Evolutionary conservation across 2,329 filamentous ascomycete species (phyloP).

Genomic region (Apiospora phragmitis): DNA sequence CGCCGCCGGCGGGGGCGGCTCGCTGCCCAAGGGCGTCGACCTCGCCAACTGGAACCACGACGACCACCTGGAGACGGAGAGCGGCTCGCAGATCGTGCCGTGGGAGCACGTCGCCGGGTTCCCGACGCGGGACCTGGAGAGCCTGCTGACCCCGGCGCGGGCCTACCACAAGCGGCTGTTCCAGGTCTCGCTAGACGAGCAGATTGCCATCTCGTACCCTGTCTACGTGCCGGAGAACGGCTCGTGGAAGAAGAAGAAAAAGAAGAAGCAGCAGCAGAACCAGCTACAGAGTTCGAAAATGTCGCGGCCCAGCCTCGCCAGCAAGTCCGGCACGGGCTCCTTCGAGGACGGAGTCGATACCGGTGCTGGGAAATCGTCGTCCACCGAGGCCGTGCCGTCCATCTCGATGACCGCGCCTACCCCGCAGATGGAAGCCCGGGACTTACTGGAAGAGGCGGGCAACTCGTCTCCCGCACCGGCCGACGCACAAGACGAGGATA

Average conservation of each 20-base stretch:
- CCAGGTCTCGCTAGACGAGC: slow-evolving; percentile 77
- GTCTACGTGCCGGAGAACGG: slow-evolving; percentile 80
- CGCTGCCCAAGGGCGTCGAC: slow-evolving; percentile 37
- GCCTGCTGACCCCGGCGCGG: slow-evolving; percentile 72
- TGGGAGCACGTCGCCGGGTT: slow-evolving; percentile 77
- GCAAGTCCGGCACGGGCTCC: slow-evolving; percentile 19
- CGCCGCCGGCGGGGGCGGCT: slow-evolving; percentile 28
- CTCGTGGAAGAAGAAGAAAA: slow-evolving; percentile 69
- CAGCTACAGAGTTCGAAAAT: slow-evolving; percentile 14
- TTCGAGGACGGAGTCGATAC: slow-evolving; percentile 18
- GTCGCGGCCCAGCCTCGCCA: slow-evolving; percentile 29
- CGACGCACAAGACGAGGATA: slow-evolving; percentile 47
- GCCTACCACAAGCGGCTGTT: slow-evolving; percentile 81
- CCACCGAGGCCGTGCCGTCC: slow-evolving; percentile 10
- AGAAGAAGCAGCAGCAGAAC: slow-evolving; percentile 57
- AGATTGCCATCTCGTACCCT: slow-evolving; percentile 80
- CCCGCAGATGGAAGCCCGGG: slow-evolving; percentile 26
- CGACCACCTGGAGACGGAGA: slow-evolving; percentile 56
- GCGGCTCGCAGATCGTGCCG: slow-evolving; percentile 58
- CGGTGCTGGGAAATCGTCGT: not conserved
- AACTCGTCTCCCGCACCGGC: slow-evolving; percentile 34
- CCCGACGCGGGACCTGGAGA: slow-evolving; percentile 75
- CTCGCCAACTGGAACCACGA: slow-evolving; percentile 50
- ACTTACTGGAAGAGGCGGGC: slow-evolving; percentile 32
- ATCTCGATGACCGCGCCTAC: slow-evolving; percentile 20